Evolutionary conservation across 2,329 filamentous ascomycete species (phyloP).

Genomic region (Myriosclerotinia curreyana): DNA sequence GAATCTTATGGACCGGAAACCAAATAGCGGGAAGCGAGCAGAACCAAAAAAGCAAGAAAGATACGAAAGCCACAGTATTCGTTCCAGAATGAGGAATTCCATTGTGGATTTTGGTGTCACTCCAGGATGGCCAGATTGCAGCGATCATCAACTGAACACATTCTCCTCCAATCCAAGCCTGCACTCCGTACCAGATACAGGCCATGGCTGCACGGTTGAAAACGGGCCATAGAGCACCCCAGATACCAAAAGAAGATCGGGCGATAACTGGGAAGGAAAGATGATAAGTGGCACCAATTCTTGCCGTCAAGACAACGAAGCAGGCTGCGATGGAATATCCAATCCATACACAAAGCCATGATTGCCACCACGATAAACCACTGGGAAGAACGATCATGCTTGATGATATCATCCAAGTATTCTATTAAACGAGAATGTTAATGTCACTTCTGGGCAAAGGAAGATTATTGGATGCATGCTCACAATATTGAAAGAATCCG

Average conservation of each 20-base stretch:
- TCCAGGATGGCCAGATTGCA: slow-evolving; percentile 66
- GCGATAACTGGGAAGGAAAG: slow-evolving; percentile 82
- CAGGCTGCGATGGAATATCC: slow-evolving; percentile 74
- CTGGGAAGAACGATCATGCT: slow-evolving; percentile 62
- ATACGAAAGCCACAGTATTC: slow-evolving; percentile 70
- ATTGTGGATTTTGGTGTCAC: slow-evolving; percentile 57
- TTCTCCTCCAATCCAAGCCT: slow-evolving; percentile 77
- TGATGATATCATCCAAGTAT: slow-evolving; percentile 91
- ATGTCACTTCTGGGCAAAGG: slow-evolving; percentile 18
- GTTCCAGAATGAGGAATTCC: slow-evolving; percentile 68
- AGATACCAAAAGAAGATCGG: slow-evolving; percentile 80
- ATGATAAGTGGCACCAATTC: slow-evolving; percentile 83
- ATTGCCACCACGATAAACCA: slow-evolving; percentile 88
- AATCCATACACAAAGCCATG: slow-evolving; percentile 83
- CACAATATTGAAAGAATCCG: slow-evolving; percentile 78
- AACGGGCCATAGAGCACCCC: slow-evolving; percentile 84
- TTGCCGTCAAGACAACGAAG: slow-evolving; percentile 75
- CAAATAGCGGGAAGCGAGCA: slow-evolving; percentile 78
- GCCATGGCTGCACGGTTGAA: slow-evolving; percentile 81
- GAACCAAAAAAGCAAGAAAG: slow-evolving; percentile 86
- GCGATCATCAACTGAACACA: slow-evolving; percentile 89
- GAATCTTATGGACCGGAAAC: slow-evolving; percentile 85
- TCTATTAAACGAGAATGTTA: slow-evolving; percentile 44
- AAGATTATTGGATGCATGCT: slow-evolving; percentile 28
- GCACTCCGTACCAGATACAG: slow-evolving; percentile 85